Base-by-base conservation (phyloP, 257 asterid species). In the Galeopsis tetrahit region DNA sequence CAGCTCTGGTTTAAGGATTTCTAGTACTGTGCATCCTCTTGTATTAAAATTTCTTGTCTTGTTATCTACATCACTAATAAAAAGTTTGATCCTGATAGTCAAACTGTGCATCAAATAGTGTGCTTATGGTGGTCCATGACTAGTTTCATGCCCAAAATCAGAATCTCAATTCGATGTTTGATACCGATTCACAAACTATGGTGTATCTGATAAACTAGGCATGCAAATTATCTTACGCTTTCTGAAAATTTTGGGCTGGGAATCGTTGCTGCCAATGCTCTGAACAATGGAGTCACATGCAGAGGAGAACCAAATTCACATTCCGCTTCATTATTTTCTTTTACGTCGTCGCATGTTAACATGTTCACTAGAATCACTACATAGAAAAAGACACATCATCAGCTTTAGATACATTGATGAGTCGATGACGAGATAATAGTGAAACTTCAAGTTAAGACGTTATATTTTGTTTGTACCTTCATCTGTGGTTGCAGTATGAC, bases 161-260 rank as follows among this genome's bases (percentile, higher is more conserved):
- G 51, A 44, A 71, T 34, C 15, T 34, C 42, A 60, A 59, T 5
- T 53, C 3, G 2, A 4, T 40, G 4, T 33, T 15, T 14, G 40
- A 31, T 59, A 58, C 38, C 5, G 61, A 33, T n/a, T 21, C 2
- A 15, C 14, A 42, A 31, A 14, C 3, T 44, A 21, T 35, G 7
- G 3, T 7, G 8, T 21, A 49, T 44, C 17, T n/a, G 9, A 48
- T 58, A 58, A 57, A 8, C 46, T 63, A 48, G 14, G 55, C 64
- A 8, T 35, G 17, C 34, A 5, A 60, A 33, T n/a, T 48, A 15
- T 79, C 99, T 87, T 88, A 92, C 99, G 64, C 99, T 95, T 89
- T 92, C 99, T 10, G 98, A 92, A 81, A 95, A 95, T 78, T 88
- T 81, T 46, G 99, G 99, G 74, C 93, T 95, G 61, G 99, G 98